Base-by-base conservation (phyloP, 306 rosid species). In the Dicorynia guianensis region DNA sequence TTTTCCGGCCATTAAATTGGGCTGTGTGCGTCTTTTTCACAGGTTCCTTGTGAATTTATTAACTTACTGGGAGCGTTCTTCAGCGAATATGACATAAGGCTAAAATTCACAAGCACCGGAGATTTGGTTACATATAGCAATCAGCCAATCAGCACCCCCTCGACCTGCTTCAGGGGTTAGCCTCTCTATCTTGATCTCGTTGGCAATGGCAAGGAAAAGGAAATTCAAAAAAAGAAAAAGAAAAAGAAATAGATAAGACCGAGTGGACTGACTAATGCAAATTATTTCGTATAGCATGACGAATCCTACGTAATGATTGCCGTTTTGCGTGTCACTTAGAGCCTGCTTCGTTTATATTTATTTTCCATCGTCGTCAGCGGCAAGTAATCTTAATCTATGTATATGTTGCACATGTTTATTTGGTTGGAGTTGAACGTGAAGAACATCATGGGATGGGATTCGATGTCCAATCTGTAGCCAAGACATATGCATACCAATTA, bases 261-360 rank as follows among this genome's bases (percentile, higher is more conserved):
- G 9, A 7, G 49, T 25, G 11, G 49, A 44, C 49, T 11, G 11
- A 44, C 49, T 44, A 44, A 44, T 44, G 49, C 49, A 44, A 44
- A 44, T 7, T 44, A 36, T 61, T 60, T 38, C 48, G 67, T 61
- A 61, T n/a, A 61, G n/a, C 14, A 61, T 8, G 67, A 38, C 48
- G 47, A 61, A 61, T 61, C 12, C 48, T 6, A 61, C 67, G 67
- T 36, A 8, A 61, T 64, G 18, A 62, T 64, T 64, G 55, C 39
- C 5, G 44, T 67, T 43, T 67, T 67, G 44, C 57, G 30, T 67
- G 72, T 67, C 1, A 8, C 44, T 14, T 48, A 39, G 30, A 14
- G 20, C 15, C 19, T 14, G 14, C 11, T 44, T 47, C 33, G 0
- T n/a, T 67, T 9, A 35, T 67, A 47, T 48, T 47, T 20, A 30